Percentiles rank a stretch among this genome's conserved stretches.
phyloP scores from a whole-genome alignment of 2,329 filamentous ascomycete genomes.

The Aspergillus ustus region DNA sequence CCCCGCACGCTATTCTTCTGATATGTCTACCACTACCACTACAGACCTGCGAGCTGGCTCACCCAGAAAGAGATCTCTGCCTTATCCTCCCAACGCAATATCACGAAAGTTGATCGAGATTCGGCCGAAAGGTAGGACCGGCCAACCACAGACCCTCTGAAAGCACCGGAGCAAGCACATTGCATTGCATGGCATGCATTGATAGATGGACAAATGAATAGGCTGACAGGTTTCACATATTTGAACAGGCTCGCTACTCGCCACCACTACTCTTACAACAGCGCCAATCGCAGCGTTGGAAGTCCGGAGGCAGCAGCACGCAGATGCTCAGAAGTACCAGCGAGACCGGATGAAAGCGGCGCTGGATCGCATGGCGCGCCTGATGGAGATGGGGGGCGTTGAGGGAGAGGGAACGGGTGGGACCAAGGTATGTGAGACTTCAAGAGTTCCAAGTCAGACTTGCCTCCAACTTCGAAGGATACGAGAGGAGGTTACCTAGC shows the following conservation, averaged over 20 bases:
- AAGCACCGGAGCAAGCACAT: not conserved
- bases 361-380: slow-evolving; percentile 14
- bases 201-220: no score
- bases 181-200: not conserved
- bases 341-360: slow-evolving; percentile 18
- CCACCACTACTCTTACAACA: no score
- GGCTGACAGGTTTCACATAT: not conserved
- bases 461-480: not conserved
- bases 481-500: not conserved
- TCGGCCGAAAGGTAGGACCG: slow-evolving; percentile 2
- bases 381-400: slow-evolving; percentile 12
- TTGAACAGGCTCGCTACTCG: no score
- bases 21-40: no score
- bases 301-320: slow-evolving; percentile 13
- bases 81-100: no score
- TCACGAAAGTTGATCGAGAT: not conserved
- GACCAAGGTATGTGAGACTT: slow-evolving; percentile 10
- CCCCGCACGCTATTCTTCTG: no score
- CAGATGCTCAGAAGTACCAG: slow-evolving; percentile 16
- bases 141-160: no score
- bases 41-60: no score
- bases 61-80: no score
- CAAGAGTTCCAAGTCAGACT: no score
- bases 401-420: not conserved
- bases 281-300: not conserved